Evolutionary conservation across 116 monocot species (phyloP).

Genomic region (Papilionanthe hybrid): DNA sequence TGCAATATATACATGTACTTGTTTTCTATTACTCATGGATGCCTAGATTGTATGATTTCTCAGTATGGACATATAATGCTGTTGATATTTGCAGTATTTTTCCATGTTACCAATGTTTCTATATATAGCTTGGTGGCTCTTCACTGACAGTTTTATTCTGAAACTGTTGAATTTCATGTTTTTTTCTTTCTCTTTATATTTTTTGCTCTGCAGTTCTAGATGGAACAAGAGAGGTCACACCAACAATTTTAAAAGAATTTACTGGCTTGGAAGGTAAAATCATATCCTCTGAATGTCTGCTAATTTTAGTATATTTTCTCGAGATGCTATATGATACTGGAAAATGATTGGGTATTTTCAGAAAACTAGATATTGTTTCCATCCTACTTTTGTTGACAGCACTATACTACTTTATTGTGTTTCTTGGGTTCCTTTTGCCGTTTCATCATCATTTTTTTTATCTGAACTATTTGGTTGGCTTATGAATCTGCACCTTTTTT

Average conservation of each 20-base stretch:
- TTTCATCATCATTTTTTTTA: too few relatives aligned
- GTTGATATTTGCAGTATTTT: not conserved
- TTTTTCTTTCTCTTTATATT: not conserved
- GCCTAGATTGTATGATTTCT: not conserved
- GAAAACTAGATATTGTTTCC: not conserved
- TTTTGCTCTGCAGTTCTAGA: constrained; percentile 60
- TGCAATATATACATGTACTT: too few relatives aligned
- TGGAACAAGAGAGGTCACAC: constrained; percentile 83
- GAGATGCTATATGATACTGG: too few relatives aligned
- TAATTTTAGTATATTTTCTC: not conserved
- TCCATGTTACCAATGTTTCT: not conserved
- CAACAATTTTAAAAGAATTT: constrained; percentile 68
- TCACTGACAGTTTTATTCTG: not conserved
- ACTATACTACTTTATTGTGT: not conserved
- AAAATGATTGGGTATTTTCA: too few relatives aligned
- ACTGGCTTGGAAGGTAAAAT: constrained; percentile 90
- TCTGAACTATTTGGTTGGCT: too few relatives aligned
- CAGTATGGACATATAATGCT: not conserved
- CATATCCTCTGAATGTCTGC: not conserved
- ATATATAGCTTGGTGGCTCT: not conserved
- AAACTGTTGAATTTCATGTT: not conserved
- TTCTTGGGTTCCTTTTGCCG: not conserved
- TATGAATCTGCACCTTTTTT: too few relatives aligned
- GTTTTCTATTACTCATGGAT: not conserved
- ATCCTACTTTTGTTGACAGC: not conserved